A percentile compares a stretch with the other conserved stretches of the same genome.
Conservation (phyloP, 352 stramenopile genomes). For the Pythium oligandrum region DNA sequence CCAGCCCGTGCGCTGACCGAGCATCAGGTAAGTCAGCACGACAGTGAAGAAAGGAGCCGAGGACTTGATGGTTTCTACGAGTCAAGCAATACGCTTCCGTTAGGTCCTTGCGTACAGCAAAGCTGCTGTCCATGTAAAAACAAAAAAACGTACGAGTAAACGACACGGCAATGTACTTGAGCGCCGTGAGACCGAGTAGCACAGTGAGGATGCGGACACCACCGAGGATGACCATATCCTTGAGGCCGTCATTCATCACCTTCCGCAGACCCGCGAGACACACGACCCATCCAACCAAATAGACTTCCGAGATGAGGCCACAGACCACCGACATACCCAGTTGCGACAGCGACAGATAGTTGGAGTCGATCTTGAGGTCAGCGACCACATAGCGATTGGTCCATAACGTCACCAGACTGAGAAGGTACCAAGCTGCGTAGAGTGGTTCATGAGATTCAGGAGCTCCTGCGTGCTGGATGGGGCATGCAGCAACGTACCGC, state of each 20-base stretch:
- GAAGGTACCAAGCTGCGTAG: constrained; percentile 61
- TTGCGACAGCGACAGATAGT: constrained; percentile 69
- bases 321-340: constrained; percentile 77
- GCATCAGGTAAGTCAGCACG: constrained; percentile 77
- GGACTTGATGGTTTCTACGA: constrained; percentile 89
- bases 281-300: constrained; percentile 57
- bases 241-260: constrained; percentile 53
- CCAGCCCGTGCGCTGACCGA: constrained; percentile 78
- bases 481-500: constrained; percentile 21
- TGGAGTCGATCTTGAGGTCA: constrained; percentile 72
- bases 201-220: constrained; percentile 84
- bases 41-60: constrained; percentile 91
- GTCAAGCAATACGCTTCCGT: neutral
- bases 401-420: constrained; percentile 79
- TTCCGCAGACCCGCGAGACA: constrained; percentile 47
- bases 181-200: constrained; percentile 83
- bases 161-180: constrained; percentile 91
- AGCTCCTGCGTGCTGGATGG: no score
- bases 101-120: neutral
- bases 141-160: constrained; percentile 65
- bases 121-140: neutral
- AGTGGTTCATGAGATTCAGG: no score
- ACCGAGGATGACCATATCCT: constrained; percentile 82
- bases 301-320: constrained; percentile 62
- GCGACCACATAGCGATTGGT: constrained; percentile 80